These are phyloP conservation scores for Cornus controversa DNA, from an alignment of 148 eudicot species.

Conservation along the genomic window DNA sequence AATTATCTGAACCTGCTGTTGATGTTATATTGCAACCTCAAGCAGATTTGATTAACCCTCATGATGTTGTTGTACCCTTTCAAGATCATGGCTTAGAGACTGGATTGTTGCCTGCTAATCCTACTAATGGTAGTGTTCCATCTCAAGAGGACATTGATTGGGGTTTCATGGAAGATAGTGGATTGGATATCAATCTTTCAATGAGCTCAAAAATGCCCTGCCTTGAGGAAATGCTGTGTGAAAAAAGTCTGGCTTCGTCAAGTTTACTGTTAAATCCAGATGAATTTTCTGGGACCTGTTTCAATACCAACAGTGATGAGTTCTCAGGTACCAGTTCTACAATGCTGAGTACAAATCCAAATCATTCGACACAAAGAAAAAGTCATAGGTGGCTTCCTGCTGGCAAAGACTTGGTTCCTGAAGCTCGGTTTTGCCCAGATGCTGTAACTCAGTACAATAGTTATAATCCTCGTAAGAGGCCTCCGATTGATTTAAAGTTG, in stretches of 20 bases:
- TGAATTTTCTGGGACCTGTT: slow-evolving; percentile 9
- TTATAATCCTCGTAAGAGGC: background rate
- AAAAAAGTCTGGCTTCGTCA: slow-evolving; percentile 16
- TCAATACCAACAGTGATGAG: background rate
- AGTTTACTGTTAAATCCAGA: slow-evolving; percentile 19
- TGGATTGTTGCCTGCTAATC: background rate
- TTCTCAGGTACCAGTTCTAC: slow-evolving; percentile 4
- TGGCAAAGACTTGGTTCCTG: slow-evolving; percentile 23
- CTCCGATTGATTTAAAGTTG: background rate
- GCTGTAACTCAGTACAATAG: slow-evolving; percentile 33
- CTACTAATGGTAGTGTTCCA: background rate
- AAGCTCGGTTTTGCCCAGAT: slow-evolving; percentile 43
- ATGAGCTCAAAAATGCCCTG: background rate
- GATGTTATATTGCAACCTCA: slow-evolving; percentile 3
- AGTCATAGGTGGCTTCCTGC: slow-evolving; percentile 31
- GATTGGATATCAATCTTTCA: background rate
- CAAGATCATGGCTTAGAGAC: no score
- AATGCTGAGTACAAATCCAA: slow-evolving; percentile 4
- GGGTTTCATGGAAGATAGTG: slow-evolving; percentile 13
- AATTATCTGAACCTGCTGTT: background rate
- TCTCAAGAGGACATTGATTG: slow-evolving; percentile 6
- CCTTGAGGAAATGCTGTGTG: slow-evolving; percentile 17
- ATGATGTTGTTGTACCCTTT: background rate
- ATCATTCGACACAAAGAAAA: background rate
- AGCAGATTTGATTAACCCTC: slow-evolving; percentile 12